These are phyloP conservation scores for Trichophyton benhamiae DNA, from an alignment of 2,329 filamentous ascomycete genomes.

Conservation along the genomic window DNA sequence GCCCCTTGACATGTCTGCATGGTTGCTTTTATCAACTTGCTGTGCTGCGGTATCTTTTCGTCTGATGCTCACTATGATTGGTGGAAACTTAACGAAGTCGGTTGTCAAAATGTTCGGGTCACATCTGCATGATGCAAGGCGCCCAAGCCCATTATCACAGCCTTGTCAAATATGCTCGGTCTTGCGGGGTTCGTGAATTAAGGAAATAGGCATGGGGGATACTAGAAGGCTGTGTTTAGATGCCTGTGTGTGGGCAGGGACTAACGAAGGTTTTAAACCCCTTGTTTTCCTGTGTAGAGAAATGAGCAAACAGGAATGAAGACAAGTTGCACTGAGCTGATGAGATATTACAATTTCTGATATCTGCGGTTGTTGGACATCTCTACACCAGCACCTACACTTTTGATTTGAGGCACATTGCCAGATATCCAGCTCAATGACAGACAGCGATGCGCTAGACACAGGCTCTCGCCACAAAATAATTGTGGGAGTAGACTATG, in stretches of 20 bases:
- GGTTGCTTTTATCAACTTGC: not conserved
- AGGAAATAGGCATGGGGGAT: not conserved
- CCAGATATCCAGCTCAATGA: not conserved
- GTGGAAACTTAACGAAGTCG: not conserved
- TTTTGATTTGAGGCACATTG: not conserved
- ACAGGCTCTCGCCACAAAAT: conserved; percentile 9
- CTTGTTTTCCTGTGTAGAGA: not conserved
- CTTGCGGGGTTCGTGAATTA: not conserved
- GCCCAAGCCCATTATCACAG: not conserved
- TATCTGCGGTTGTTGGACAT: not conserved
- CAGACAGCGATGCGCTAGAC: not conserved
- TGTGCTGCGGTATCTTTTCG: not conserved
- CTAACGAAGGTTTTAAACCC: not conserved
- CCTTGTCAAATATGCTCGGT: not conserved
- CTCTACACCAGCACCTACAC: not conserved
- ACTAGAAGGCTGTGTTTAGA: not conserved
- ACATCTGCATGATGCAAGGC: not conserved
- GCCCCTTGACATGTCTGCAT: not conserved
- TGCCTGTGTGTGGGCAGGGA: not conserved
- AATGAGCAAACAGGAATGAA: not conserved
- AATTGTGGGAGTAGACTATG: conserved; percentile 16
- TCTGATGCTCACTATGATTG: not conserved
- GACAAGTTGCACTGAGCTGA: not conserved
- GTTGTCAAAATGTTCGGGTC: not conserved
- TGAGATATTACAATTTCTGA: not conserved